phyloP scores from a whole-genome alignment of 345 rosid genomes.

The Theobroma cacao region DNA sequence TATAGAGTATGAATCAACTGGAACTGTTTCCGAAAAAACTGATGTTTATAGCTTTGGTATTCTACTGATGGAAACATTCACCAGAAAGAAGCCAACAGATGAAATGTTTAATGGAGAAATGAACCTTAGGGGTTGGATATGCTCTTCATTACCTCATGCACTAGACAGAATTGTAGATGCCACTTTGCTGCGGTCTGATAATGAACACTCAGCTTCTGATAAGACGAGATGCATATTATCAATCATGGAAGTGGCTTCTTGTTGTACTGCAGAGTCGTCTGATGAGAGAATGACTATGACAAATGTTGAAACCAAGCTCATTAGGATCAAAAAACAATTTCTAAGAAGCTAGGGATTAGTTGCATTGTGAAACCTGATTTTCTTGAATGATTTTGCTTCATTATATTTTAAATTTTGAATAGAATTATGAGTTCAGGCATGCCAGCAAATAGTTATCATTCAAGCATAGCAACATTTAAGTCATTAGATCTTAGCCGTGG shows the following conservation, averaged over 20 bases:
- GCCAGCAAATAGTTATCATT: neutral
- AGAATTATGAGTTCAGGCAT: neutral
- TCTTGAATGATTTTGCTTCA: neutral
- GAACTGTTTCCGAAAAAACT: neutral
- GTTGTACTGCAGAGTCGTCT: neutral
- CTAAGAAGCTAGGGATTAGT: neutral
- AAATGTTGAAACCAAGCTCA: neutral
- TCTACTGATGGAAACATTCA: neutral
- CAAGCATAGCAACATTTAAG: neutral
- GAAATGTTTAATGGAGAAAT: neutral
- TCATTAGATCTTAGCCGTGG: too few species aligned
- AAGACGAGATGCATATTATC: neutral
- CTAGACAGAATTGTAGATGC: neutral
- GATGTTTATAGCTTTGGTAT: neutral
- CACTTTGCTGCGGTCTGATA: neutral
- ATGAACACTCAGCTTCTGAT: neutral
- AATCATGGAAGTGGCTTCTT: neutral
- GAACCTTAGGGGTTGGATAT: neutral
- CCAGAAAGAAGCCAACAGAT: neutral
- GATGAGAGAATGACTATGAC: conserved; percentile 1
- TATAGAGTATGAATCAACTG: neutral
- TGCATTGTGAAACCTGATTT: neutral
- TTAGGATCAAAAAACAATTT: neutral
- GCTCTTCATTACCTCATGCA: neutral
- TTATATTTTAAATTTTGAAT: too few species aligned